phyloP scores from a whole-genome alignment of 148 eudicot species.

The Nyssa sinensis region DNA sequence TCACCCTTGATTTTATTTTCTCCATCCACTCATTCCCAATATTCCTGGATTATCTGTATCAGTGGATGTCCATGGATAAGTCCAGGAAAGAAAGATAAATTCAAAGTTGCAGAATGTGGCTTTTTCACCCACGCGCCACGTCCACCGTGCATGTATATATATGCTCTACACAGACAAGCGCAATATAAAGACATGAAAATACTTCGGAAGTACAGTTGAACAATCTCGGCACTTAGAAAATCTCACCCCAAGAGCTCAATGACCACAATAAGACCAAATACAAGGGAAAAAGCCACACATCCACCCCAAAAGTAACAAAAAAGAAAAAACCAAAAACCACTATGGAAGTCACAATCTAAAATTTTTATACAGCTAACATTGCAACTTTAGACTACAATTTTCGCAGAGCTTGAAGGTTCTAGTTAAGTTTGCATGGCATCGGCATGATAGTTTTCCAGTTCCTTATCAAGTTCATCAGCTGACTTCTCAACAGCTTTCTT shows the following conservation, averaged over 20 bases:
- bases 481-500: slow-evolving; percentile 54
- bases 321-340: neutral
- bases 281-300: neutral
- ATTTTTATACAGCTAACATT: neutral
- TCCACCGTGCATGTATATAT: no score
- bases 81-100: no score
- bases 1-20: no score
- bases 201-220: neutral
- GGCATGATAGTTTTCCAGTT: slow-evolving; percentile 77
- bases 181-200: no score
- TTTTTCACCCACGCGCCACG: no score
- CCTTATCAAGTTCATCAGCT: slow-evolving; percentile 89
- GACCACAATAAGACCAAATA: neutral
- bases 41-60: no score
- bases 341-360: neutral
- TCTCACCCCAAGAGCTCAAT: neutral
- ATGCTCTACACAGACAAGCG: no score
- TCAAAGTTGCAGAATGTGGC: no score
- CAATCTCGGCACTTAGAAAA: neutral
- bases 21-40: no score
- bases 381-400: neutral
- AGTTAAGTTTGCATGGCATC: slow-evolving; percentile 67
- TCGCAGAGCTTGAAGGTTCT: neutral
- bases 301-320: neutral
- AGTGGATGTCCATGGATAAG: no score